Evolutionary conservation across 441 rosid genomes (phyloP), one percentile per base, ranked within the genome.

Genomic region (Adansonia rubrostipa): DNA sequence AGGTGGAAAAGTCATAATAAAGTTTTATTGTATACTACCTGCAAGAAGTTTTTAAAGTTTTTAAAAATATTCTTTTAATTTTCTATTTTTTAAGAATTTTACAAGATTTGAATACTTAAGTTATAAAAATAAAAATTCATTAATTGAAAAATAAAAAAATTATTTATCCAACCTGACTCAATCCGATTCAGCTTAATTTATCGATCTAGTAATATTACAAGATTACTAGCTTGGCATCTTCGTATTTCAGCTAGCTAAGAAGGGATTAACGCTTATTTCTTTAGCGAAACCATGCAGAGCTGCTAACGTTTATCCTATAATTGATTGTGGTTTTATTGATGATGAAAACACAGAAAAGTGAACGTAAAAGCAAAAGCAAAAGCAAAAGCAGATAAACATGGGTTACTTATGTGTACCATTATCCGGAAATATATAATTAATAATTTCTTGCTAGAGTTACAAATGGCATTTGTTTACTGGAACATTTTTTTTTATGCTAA

Each of bases 341-440:
- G 15, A 33, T 13, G 3, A 62, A 33, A 24, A 6, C 0, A 6
- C 3, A 28, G 51, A 47, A 47, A 47, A 47, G 51, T 47, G 36
- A 28, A 28, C 36, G 36, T 28, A 28, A 28, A 28, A 28, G 36
- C 36, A 28, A 28, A 36, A 13, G 44, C 5, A 2, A 40, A 40
- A 40, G 9, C 9, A 62, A 14, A 63, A 6, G 13, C 8, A 61
- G 24, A 42, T 14, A 66, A 48, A 22, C 0, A 64, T 74, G 56
- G 82, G 17, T 79, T 67, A 74, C 75, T 20, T 22, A 28, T 58
- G 36, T 74, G 78, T 68, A 67, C 75, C 75, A 68, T 47, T 51
- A 58, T 69, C 58, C 7, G 5, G 1, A 47, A 68, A 22, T 24
- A 61, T 60, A 33, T 19, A 66, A 42, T 66, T 62, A 62, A 61